Evolutionary conservation across 2,329 filamentous ascomycete species (phyloP).

Genomic region (Alternaria alternata): DNA sequence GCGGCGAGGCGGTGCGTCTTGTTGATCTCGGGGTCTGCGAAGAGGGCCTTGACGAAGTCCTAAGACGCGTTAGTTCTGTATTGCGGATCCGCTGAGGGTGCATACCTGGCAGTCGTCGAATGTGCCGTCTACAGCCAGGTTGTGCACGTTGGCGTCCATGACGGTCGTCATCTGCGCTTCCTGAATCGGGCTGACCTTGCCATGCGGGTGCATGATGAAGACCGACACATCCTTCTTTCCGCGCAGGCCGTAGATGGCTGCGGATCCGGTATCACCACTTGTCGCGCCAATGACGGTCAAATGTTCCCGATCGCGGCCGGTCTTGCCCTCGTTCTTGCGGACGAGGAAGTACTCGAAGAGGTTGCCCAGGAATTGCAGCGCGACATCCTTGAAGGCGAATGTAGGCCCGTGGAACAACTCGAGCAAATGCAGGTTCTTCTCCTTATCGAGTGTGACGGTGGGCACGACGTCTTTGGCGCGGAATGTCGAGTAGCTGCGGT

Average conservation of each 20-base stretch:
- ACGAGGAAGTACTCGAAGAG: conserved; percentile 89
- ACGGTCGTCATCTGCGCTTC: conserved; percentile 98
- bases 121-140: conserved; percentile 85
- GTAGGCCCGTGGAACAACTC: conserved; percentile 97
- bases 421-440: conserved; percentile 79
- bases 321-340: conserved; percentile 74
- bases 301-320: conserved; percentile 66
- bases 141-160: conserved; percentile 89
- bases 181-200: conserved; percentile 88
- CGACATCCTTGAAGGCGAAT: conserved; percentile 92
- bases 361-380: conserved; percentile 94
- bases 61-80: conserved; percentile 46
- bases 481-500: conserved; percentile 89
- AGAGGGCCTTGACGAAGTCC: conserved; percentile 94
- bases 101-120: conserved; percentile 92
- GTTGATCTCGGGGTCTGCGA: conserved; percentile 86
- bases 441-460: conserved; percentile 75
- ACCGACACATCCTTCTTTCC: conserved; percentile 98
- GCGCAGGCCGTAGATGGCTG: conserved; percentile 92
- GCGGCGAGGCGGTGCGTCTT: conserved; percentile 82
- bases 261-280: conserved; percentile 76
- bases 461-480: conserved; percentile 80
- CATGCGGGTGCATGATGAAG: conserved; percentile 92
- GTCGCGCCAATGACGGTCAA: conserved; percentile 54
- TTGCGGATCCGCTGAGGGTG: neutral